phyloP scores from a whole-genome alignment of 192 early-diverging fungal genomes.

The Kappamyces sp. region DNA sequence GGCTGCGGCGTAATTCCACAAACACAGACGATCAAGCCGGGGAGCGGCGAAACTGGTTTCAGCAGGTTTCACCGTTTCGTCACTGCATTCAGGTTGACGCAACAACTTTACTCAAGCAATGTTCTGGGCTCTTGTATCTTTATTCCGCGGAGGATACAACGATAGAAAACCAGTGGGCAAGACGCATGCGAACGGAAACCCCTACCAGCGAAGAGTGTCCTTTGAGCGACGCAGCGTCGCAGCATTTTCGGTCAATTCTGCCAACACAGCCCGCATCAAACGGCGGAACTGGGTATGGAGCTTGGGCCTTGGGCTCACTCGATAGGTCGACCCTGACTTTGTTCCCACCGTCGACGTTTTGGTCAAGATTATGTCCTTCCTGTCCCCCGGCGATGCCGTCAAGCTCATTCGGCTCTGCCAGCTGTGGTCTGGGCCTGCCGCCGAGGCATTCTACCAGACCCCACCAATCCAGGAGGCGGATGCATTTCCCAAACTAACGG shows the following conservation, averaged over 20 bases:
- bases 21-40: no score
- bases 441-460: constrained; percentile 35
- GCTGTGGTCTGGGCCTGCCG: constrained; percentile 27
- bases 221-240: constrained; percentile 9
- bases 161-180: constrained; percentile 1
- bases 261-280: neutral
- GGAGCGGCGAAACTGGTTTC: no score
- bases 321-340: constrained; percentile 10
- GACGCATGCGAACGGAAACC: constrained; percentile 10
- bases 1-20: no score
- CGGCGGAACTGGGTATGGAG: no score
- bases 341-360: constrained; percentile 8
- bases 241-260: constrained; percentile 8
- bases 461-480: constrained; percentile 36
- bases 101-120: constrained; percentile 2
- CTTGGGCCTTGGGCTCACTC: no score
- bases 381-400: constrained; percentile 6
- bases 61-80: no score
- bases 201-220: constrained; percentile 15
- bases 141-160: constrained; percentile 2
- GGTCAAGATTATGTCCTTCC: constrained; percentile 13
- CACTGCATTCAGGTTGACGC: no score
- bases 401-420: constrained; percentile 28
- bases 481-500: constrained; percentile 39
- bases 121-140: constrained; percentile 10